Percentiles rank a stretch among this genome's conserved stretches.
phyloP scores from a whole-genome alignment of 2,329 filamentous ascomycete species.

The Plenodomus tracheiphilus region DNA sequence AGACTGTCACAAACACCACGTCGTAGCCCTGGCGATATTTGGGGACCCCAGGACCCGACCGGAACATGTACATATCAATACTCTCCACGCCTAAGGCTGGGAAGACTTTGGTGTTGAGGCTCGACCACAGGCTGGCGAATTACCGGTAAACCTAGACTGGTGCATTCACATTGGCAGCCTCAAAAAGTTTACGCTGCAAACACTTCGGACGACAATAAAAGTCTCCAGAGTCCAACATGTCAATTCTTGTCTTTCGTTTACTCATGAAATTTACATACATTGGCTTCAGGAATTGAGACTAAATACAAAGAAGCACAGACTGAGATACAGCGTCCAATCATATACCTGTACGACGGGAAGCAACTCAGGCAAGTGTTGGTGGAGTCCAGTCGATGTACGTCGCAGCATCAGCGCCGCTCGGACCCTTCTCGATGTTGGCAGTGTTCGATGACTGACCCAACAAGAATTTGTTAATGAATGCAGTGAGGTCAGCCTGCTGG shows the following conservation, averaged over 20 bases:
- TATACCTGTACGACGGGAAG: not conserved
- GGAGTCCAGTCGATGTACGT: constrained; percentile 45
- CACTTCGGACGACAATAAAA: too few relatives aligned
- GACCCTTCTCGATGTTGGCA: constrained; percentile 40
- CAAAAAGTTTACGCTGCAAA: too few relatives aligned
- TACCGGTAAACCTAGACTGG: too few relatives aligned
- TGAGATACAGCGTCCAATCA: not conserved
- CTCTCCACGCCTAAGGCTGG: too few relatives aligned
- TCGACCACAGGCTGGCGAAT: too few relatives aligned
- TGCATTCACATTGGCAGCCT: too few relatives aligned
- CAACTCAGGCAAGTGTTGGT: constrained; percentile 37
- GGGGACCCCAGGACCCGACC: too few relatives aligned
- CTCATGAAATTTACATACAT: not conserved
- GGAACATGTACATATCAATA: not conserved
- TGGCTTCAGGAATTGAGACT: not conserved
- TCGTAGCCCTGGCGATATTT: not conserved
- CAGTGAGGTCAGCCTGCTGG: constrained; percentile 56
- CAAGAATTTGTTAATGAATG: constrained; percentile 60
- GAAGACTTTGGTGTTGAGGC: too few relatives aligned
- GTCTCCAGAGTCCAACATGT: too few relatives aligned
- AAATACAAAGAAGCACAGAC: constrained; percentile 15
- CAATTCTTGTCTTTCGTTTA: too few relatives aligned
- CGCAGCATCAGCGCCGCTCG: constrained; percentile 31
- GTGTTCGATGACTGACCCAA: constrained; percentile 32
- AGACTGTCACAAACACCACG: not conserved